Evolutionary conservation across 345 rosid species (phyloP), one percentile per base, ranked within the genome.

Genomic region (Schrenkiella parvula): DNA sequence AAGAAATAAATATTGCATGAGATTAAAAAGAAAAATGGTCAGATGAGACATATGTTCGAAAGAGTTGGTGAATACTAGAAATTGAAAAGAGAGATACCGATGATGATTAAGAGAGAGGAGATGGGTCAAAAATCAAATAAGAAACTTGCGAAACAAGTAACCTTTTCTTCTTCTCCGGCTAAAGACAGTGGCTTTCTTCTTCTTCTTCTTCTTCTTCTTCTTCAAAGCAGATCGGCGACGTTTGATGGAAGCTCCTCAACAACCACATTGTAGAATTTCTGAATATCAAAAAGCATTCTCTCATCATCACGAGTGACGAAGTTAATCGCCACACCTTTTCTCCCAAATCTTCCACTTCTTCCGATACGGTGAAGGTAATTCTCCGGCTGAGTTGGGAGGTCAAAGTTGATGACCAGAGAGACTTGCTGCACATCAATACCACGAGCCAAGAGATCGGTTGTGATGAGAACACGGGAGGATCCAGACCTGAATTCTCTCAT

Each of bases 351-450:
- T 59, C 85, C 85, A 69, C 84, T 68, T 38, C 84, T 80, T 28
- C 87, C 89, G 29, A 83, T 83, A 21, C 84, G 78, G 66, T 82
- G 89, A 66, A 85, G 85, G 55, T 85, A 83, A 14, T 82, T 82
- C 85, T 80, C 84, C 0, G 87, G 85, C 56, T 83, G 84, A 6
- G 79, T 82, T 3, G 87, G 89, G 67, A 85, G 68, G 50, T 85
- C 89, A 61, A 79, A 83, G 62, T 83, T 85, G 12, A 85, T 83
- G 10, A 83, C 87, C 15, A 83, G 52, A 35, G 85, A 83, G 1
- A 85, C 89, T 56, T 83, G 87, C 70, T 85, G 86, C 66, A 85
- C 85, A 76, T 85, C 89, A 0, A 81, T 81, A 47, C 87, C 85
- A 53, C 89, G 80, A 4, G 84, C 85, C 58, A 85, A 68, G 37